A percentile compares a stretch with the other conserved stretches of the same genome.
Evolutionary conservation across 2,329 filamentous ascomycete genomes (phyloP).

Genomic region (Alternaria gansuensis): DNA sequence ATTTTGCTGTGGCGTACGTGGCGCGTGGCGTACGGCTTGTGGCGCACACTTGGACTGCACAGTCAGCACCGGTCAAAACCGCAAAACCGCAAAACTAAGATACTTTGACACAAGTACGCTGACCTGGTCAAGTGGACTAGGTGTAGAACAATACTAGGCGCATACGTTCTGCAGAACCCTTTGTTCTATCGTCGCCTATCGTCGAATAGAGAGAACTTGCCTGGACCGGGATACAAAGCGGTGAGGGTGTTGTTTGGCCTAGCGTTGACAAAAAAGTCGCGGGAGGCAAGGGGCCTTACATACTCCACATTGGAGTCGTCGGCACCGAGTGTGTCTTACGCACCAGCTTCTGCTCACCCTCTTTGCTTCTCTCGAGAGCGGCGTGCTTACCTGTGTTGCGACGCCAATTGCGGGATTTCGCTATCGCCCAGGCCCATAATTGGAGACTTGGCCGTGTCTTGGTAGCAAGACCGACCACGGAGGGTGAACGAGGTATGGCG

Average conservation of each 20-base stretch:
- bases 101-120: conserved; percentile 2
- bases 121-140: conserved; percentile 10
- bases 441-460: background rate
- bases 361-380: background rate
- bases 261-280: conserved; percentile 34
- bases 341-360: conserved; percentile 14
- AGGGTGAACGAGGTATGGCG: conserved; percentile 1
- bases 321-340: conserved; percentile 13
- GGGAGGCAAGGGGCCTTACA: conserved; percentile 26
- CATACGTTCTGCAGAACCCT: conserved; percentile 16
- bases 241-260: conserved; percentile 24
- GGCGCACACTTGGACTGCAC: background rate
- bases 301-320: conserved; percentile 19
- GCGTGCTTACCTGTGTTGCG: conserved; percentile 14
- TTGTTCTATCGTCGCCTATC: conserved; percentile 7
- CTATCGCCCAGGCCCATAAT: conserved; percentile 6
- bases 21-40: background rate
- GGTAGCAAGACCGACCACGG: background rate
- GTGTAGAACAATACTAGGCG: conserved; percentile 19
- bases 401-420: conserved; percentile 24
- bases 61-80: background rate
- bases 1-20: conserved; percentile 16
- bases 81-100: background rate
- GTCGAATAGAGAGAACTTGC: conserved; percentile 12
- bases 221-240: conserved; percentile 21